A percentile compares a stretch with the other conserved stretches of the same genome.
These are phyloP conservation scores for Arthrobotrys musiformis DNA, from an alignment of 2,329 filamentous ascomycete genomes.

Conservation along the genomic window DNA sequence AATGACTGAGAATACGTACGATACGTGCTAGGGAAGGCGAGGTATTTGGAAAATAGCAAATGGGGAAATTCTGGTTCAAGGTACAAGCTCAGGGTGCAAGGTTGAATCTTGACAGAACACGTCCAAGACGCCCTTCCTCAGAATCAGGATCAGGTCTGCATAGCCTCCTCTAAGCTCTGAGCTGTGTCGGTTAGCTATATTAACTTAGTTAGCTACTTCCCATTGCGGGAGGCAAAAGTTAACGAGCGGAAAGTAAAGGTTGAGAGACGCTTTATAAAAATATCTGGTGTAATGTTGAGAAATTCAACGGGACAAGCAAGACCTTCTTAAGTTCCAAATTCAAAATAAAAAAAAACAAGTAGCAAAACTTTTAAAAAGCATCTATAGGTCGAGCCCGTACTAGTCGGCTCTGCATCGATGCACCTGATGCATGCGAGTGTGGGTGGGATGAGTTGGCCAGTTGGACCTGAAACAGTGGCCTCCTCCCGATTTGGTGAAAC, in stretches of 20 bases:
- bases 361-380: too few relatives aligned
- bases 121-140: conserved; percentile 42
- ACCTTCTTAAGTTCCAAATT: conserved; percentile 12
- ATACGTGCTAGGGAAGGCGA: conserved; percentile 17
- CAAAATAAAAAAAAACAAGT: conserved; percentile 3
- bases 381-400: conserved; percentile 15
- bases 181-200: conserved; percentile 2
- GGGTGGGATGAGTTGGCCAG: conserved; percentile 48
- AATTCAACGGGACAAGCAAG: conserved; percentile 2
- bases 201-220: conserved; percentile 28
- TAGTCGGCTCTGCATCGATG: conserved; percentile 20
- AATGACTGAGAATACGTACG: conserved; percentile 36
- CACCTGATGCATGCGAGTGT: conserved; percentile 30
- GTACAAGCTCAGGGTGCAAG: conserved; percentile 27
- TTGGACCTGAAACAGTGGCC: conserved; percentile 7
- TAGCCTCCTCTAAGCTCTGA: conserved; percentile 28
- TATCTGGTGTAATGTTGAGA: conserved; percentile 14
- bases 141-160: conserved; percentile 49
- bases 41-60: conserved; percentile 36
- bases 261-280: neutral
- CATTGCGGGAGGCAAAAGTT: conserved; percentile 23
- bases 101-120: conserved; percentile 43
- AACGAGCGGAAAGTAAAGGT: conserved; percentile 21
- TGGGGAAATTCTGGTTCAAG: conserved; percentile 32
- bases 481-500: conserved; percentile 14